Percentiles rank a stretch among this genome's conserved stretches.
Conservation (phyloP, 2,329 filamentous ascomycete species). For the Penicillium freii region DNA sequence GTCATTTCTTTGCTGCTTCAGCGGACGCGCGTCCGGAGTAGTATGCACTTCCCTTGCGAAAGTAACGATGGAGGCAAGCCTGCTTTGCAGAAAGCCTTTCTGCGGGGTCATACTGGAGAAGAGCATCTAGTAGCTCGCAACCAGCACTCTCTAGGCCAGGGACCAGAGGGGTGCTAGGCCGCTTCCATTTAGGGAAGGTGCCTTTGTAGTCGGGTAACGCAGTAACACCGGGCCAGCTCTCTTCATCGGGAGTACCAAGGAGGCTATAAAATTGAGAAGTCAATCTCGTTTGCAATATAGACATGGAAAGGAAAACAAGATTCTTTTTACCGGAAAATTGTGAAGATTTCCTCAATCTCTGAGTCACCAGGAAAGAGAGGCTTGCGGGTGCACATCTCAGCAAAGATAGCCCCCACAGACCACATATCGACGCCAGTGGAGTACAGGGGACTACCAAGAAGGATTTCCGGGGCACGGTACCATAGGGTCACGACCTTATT, state of each 20-base stretch:
- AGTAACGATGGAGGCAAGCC: constrained; percentile 80
- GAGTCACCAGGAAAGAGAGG: constrained; percentile 90
- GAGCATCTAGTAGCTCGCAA: constrained; percentile 54
- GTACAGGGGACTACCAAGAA: constrained; percentile 86
- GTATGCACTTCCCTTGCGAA: constrained; percentile 53
- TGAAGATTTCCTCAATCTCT: constrained; percentile 92
- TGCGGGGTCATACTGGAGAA: constrained; percentile 85
- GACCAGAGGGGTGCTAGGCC: constrained; percentile 67
- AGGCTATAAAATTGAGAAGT: constrained; percentile 44
- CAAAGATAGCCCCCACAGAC: constrained; percentile 92
- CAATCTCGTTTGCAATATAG: constrained; percentile 32
- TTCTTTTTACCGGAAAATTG: constrained; percentile 73
- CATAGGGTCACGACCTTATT: constrained; percentile 78
- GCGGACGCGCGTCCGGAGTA: constrained; percentile 44
- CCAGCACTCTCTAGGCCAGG: constrained; percentile 66
- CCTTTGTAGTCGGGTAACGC: constrained; percentile 91
- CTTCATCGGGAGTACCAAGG: constrained; percentile 79
- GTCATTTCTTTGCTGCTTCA: not conserved
- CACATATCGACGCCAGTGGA: constrained; percentile 95
- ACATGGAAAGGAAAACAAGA: not conserved
- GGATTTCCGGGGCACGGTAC: constrained; percentile 88
- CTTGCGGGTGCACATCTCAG: constrained; percentile 93
- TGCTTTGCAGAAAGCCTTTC: constrained; percentile 86
- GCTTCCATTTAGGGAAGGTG: constrained; percentile 86
- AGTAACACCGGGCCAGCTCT: constrained; percentile 83